phyloP scores from a whole-genome alignment of 129 eudicot genomes.

The Escallonia herrerae region DNA sequence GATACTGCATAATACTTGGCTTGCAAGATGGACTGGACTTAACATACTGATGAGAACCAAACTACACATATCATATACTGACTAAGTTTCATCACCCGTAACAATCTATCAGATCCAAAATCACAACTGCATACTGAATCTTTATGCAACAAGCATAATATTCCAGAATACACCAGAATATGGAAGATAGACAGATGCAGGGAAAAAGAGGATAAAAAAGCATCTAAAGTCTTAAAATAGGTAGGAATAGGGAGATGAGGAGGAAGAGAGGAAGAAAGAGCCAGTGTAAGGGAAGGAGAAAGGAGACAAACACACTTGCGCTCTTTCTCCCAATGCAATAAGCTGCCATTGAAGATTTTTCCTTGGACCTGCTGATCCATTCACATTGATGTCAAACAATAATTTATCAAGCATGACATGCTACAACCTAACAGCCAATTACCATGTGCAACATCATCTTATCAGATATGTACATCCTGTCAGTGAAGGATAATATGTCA shows the following conservation, averaged over 20 bases:
- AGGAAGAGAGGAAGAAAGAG: slow-evolving; percentile 71
- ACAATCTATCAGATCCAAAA: slow-evolving; percentile 8
- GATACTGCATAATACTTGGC: not conserved
- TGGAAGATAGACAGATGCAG: slow-evolving; percentile 3
- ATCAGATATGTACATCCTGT: slow-evolving; percentile 21
- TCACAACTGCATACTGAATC: slow-evolving; percentile 14
- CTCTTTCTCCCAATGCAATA: slow-evolving; percentile 93
- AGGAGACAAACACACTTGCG: slow-evolving; percentile 98
- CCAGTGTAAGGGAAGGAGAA: slow-evolving; percentile 82
- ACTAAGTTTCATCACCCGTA: no score
- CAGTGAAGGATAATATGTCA: slow-evolving; percentile 8
- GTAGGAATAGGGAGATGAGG: slow-evolving; percentile 57
- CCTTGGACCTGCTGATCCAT: slow-evolving; percentile 99
- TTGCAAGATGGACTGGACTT: not conserved
- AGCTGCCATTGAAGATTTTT: slow-evolving; percentile 97
- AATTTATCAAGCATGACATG: slow-evolving; percentile 43
- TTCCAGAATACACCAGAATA: slow-evolving; percentile 12
- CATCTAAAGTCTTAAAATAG: slow-evolving; percentile 40
- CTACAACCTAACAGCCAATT: slow-evolving; percentile 43
- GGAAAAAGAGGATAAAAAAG: slow-evolving; percentile 15
- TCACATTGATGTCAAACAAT: slow-evolving; percentile 77
- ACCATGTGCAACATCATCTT: slow-evolving; percentile 23
- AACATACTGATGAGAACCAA: not conserved
- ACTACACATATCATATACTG: not conserved
- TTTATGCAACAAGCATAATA: slow-evolving; percentile 19